Evolutionary conservation across 305 asterid genomes (phyloP).

Genomic region (Fraxinus xanthoxyloides): DNA sequence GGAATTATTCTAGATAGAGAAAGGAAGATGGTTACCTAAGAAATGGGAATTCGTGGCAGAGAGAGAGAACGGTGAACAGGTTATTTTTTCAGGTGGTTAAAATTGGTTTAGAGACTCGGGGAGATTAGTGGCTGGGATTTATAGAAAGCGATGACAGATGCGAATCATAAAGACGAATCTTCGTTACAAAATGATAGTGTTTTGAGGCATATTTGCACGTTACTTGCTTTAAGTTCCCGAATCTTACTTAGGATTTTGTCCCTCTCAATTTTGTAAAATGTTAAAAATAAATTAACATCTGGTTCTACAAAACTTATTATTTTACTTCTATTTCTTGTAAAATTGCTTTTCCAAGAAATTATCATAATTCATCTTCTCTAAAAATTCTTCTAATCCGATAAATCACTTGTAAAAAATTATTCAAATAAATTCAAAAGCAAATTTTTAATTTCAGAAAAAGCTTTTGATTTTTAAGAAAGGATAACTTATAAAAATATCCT

Average conservation of each 20-base stretch:
- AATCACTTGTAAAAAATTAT: no score
- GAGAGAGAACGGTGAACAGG: not conserved
- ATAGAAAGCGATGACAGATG: conserved; percentile 13
- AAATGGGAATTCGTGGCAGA: conserved; percentile 15
- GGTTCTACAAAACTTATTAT: not conserved
- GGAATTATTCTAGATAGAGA: not conserved
- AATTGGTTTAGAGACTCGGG: not conserved
- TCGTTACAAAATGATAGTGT: not conserved
- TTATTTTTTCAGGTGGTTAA: not conserved
- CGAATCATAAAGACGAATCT: conserved; percentile 41
- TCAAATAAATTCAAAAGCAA: no score
- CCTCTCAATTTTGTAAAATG: not conserved
- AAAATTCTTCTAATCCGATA: no score
- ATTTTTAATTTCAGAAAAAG: no score
- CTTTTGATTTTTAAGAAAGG: no score
- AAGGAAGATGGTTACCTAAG: conserved; percentile 24
- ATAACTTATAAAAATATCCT: no score
- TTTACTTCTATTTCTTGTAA: no score
- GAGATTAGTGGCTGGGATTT: not conserved
- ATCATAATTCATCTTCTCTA: no score
- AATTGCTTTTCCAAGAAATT: no score
- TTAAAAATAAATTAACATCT: not conserved
- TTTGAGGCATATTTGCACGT: conserved; percentile 30
- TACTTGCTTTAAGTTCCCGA: not conserved
- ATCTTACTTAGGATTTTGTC: not conserved